A percentile compares a stretch with the other conserved stretches of the same genome.
These are phyloP conservation scores for Apiospora kogelbergensis DNA, from an alignment of 2,329 filamentous ascomycete species.

Conservation along the genomic window DNA sequence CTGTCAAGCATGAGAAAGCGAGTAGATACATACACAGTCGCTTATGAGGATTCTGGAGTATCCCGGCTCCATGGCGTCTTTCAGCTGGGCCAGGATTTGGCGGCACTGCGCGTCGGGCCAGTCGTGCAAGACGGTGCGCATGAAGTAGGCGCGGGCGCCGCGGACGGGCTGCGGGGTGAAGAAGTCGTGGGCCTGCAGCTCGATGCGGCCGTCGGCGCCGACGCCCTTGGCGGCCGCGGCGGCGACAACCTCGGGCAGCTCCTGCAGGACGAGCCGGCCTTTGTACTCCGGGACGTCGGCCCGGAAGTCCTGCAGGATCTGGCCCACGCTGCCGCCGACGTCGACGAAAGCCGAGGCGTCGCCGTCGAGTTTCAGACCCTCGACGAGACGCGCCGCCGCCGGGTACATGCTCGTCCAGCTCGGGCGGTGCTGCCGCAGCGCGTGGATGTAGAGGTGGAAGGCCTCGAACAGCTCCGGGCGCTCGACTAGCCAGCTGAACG, in stretches of 20 bases:
- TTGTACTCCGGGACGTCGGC: not conserved
- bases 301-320: conserved; percentile 15
- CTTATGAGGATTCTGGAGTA: conserved; percentile 42
- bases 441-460: conserved; percentile 19
- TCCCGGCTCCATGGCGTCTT: conserved; percentile 55
- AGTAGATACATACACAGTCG: not conserved
- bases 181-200: conserved; percentile 9
- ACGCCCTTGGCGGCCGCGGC: not conserved
- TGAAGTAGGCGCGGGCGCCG: conserved; percentile 32
- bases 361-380: not conserved
- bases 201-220: not conserved
- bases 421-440: conserved; percentile 11
- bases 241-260: not conserved
- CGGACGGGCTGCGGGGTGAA: conserved; percentile 5
- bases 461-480: conserved; percentile 19
- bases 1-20: not conserved
- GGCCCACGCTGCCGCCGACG: conserved; percentile 19
- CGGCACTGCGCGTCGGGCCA: conserved; percentile 32
- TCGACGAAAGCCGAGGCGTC: conserved; percentile 16
- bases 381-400: conserved; percentile 28
- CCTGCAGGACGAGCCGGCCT: not conserved
- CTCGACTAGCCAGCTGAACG: conserved; percentile 17
- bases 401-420: conserved; percentile 17
- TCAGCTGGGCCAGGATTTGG: conserved; percentile 34
- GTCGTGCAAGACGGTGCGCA: conserved; percentile 38